Evolutionary conservation across 495 filamentous ascomycete species (phyloP).

Genomic region (Aspergillus homomorphus): DNA sequence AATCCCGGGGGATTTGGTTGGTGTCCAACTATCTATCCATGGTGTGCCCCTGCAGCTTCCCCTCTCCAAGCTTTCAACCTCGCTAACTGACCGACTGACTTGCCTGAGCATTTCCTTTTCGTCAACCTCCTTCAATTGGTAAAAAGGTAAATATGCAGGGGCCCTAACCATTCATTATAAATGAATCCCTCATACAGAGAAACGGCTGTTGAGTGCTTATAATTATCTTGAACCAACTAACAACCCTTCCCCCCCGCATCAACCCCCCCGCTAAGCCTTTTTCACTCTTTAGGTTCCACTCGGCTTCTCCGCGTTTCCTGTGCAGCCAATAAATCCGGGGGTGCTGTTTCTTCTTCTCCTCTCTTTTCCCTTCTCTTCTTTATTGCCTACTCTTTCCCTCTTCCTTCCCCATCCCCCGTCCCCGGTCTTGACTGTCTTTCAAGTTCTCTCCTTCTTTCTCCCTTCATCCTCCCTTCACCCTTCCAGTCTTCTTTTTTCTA

Average conservation of each 20-base stretch:
- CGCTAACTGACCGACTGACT: slow-evolving; percentile 19
- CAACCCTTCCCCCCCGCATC: background rate
- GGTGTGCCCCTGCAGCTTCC: background rate
- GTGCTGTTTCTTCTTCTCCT: slow-evolving; percentile 9
- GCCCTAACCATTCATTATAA: no score
- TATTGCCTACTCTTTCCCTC: slow-evolving; percentile 1
- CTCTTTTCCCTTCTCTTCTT: slow-evolving; percentile 11
- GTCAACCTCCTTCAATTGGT: no score
- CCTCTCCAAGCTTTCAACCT: slow-evolving; percentile 20
- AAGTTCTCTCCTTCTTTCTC: slow-evolving; percentile 1
- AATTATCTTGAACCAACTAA: no score
- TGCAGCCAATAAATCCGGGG: slow-evolving; percentile 8
- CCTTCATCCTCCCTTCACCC: slow-evolving; percentile 3
- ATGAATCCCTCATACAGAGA: no score
- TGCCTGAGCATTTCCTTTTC: slow-evolving; percentile 2
- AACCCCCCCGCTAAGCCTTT: background rate
- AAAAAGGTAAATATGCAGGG: no score
- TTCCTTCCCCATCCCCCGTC: slow-evolving; percentile 1
- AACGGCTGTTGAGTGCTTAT: background rate
- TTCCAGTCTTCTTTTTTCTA: slow-evolving; percentile 4
- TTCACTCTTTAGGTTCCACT: slow-evolving; percentile 13
- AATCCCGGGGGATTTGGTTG: slow-evolving; percentile 11
- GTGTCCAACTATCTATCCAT: slow-evolving; percentile 7
- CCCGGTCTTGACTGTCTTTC: slow-evolving; percentile 1
- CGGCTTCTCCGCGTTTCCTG: slow-evolving; percentile 28